Evolutionary conservation across 345 rosid species (phyloP).

Genomic region (Pistacia vera): DNA sequence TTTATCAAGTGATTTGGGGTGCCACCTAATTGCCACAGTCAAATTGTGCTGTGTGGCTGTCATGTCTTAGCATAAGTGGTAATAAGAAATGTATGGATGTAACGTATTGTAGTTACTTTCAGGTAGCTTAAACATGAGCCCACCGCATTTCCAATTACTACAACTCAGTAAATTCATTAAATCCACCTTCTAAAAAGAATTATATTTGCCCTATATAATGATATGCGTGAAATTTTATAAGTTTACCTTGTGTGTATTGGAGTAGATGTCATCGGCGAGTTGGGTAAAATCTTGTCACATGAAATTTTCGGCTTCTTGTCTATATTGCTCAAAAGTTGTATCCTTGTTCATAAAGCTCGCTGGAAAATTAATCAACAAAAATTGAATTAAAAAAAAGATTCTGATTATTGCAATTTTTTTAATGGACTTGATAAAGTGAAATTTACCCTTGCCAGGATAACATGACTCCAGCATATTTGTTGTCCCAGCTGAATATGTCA

Average conservation of each 20-base stretch:
- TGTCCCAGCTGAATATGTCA: slow-evolving; percentile 94
- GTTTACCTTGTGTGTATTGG: slow-evolving; percentile 86
- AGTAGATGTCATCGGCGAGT: slow-evolving; percentile 73
- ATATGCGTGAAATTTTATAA: too few relatives aligned
- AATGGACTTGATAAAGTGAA: background rate
- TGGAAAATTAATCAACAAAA: slow-evolving; percentile 27
- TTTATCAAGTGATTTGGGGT: slow-evolving; percentile 47
- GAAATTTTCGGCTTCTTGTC: slow-evolving; percentile 75
- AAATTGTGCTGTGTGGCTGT: slow-evolving; percentile 55
- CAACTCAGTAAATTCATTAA: too few relatives aligned
- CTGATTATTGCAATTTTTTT: background rate
- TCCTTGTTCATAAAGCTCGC: slow-evolving; percentile 66
- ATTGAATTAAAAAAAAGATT: background rate
- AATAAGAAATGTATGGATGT: slow-evolving; percentile 78
- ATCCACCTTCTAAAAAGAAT: background rate
- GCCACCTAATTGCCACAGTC: slow-evolving; percentile 66
- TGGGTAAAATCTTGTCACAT: slow-evolving; percentile 83
- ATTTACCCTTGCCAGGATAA: slow-evolving; percentile 72
- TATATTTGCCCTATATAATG: too few relatives aligned
- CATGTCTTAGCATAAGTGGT: slow-evolving; percentile 90
- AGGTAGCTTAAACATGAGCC: slow-evolving; percentile 76
- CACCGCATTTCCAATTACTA: slow-evolving; percentile 43
- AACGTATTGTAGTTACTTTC: slow-evolving; percentile 86
- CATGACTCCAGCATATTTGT: slow-evolving; percentile 86
- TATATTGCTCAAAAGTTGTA: slow-evolving; percentile 57